These are phyloP conservation scores for Epithele typhae DNA, from an alignment of 768 basidiomycete genomes.

Conservation along the genomic window DNA sequence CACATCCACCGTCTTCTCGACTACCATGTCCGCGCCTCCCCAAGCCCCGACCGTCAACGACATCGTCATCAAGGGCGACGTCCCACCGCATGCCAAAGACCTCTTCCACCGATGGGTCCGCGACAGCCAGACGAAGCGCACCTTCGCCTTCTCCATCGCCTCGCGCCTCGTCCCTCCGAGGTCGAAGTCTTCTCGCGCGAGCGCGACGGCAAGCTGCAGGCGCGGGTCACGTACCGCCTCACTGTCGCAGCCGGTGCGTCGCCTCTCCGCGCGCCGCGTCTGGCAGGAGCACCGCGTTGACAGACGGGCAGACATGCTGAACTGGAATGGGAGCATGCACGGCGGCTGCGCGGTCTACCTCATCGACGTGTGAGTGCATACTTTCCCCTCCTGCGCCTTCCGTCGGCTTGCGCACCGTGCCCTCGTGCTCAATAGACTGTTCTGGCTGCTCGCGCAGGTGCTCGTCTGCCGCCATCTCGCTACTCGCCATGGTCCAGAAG, in stretches of 20 bases:
- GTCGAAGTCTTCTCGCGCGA: not conserved
- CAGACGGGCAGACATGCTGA: constrained; percentile 5
- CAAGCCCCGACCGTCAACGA: no score
- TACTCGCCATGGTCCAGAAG: not conserved
- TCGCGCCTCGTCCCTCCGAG: not conserved
- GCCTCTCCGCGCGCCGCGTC: not conserved
- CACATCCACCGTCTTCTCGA: no score
- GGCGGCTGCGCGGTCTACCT: constrained; percentile 8
- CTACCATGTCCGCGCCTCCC: no score
- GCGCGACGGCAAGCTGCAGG: no score
- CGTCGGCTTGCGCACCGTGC: not conserved
- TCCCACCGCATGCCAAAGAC: no score
- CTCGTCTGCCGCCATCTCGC: not conserved
- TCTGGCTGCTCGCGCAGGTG: no score
- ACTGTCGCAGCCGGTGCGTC: not conserved
- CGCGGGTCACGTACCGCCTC: not conserved
- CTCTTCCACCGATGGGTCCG: no score
- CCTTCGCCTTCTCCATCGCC: no score
- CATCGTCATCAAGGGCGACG: no score
- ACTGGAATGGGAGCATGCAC: not conserved
- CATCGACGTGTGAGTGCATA: constrained; percentile 7
- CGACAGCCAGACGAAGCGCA: no score
- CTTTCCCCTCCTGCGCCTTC: not conserved
- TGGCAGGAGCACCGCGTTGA: no score
- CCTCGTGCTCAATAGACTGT: no score